These are phyloP conservation scores for Phoma sp. DNA, from an alignment of 2,329 filamentous ascomycete species.

Conservation along the genomic window DNA sequence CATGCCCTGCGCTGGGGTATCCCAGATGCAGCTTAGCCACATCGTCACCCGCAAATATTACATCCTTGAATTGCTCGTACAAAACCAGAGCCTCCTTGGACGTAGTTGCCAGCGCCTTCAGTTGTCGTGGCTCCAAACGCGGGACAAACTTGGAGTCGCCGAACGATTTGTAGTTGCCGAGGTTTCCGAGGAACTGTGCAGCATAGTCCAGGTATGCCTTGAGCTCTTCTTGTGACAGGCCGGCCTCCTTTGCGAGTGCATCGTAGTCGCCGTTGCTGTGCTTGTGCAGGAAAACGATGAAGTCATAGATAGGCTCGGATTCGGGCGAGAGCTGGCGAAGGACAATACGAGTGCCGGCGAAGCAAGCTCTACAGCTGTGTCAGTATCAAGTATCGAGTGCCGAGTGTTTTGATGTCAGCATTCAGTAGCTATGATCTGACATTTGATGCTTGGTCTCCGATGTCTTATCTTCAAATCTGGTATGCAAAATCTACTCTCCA, in stretches of 20 bases:
- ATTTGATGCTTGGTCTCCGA: no score
- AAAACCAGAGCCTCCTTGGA: conserved; percentile 49
- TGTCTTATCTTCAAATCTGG: no score
- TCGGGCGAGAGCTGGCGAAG: conserved; percentile 61
- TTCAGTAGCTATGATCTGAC: no score
- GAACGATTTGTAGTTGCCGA: conserved; percentile 61
- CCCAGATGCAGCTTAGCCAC: conserved; percentile 56
- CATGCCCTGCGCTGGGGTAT: conserved; percentile 56
- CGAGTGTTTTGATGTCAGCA: background rate
- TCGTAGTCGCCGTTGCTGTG: conserved; percentile 58
- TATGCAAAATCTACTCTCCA: no score
- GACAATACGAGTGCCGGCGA: conserved; percentile 59
- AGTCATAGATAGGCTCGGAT: conserved; percentile 60
- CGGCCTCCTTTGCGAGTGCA: conserved; percentile 50
- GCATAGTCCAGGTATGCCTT: conserved; percentile 48
- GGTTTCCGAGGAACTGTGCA: conserved; percentile 59
- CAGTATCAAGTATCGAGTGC: background rate
- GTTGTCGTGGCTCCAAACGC: conserved; percentile 51
- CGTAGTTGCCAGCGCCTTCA: conserved; percentile 54
- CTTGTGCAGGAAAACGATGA: conserved; percentile 59
- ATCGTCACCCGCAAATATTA: conserved; percentile 52
- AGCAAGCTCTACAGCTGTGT: conserved; percentile 48
- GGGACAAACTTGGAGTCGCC: conserved; percentile 60
- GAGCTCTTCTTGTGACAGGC: conserved; percentile 48
- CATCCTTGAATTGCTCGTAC: conserved; percentile 53